Evolutionary conservation across 805 yeast genomes (phyloP).

Genomic region (Scheffersomyces lignosus): DNA sequence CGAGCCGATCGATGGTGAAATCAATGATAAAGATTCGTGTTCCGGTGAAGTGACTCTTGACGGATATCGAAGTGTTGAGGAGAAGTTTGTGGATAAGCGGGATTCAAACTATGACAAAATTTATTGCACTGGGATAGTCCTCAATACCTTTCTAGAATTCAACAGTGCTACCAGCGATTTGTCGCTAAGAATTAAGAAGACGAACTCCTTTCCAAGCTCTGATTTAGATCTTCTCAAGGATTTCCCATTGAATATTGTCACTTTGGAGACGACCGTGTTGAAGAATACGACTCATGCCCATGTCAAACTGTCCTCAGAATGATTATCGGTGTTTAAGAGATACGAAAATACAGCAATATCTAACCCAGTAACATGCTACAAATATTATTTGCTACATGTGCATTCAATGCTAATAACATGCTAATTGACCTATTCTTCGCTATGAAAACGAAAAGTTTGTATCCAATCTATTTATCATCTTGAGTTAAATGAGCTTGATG

Average conservation of each 20-base stretch:
- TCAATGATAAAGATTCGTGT: conserved; percentile 3
- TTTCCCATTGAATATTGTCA: conserved; percentile 28
- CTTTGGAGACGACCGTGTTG: conserved; percentile 33
- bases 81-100: conserved; percentile 10
- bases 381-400: too few relatives aligned
- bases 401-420: too few relatives aligned
- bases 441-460: too few relatives aligned
- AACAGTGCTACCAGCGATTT: conserved; percentile 8
- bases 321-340: too few relatives aligned
- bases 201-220: neutral
- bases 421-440: too few relatives aligned
- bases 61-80: conserved; percentile 1
- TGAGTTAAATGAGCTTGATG: neutral
- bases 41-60: neutral
- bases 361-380: too few relatives aligned
- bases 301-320: neutral
- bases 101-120: conserved; percentile 18
- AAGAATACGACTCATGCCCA: conserved; percentile 7
- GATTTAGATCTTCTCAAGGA: conserved; percentile 25
- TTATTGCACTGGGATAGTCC: conserved; percentile 30
- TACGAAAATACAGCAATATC: too few relatives aligned
- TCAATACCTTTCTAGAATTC: conserved; percentile 27
- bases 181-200: conserved; percentile 17
- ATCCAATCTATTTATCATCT: neutral
- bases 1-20: neutral